phyloP scores from a whole-genome alignment of 768 basidiomycete species.

The Naganishia randhawae region DNA sequence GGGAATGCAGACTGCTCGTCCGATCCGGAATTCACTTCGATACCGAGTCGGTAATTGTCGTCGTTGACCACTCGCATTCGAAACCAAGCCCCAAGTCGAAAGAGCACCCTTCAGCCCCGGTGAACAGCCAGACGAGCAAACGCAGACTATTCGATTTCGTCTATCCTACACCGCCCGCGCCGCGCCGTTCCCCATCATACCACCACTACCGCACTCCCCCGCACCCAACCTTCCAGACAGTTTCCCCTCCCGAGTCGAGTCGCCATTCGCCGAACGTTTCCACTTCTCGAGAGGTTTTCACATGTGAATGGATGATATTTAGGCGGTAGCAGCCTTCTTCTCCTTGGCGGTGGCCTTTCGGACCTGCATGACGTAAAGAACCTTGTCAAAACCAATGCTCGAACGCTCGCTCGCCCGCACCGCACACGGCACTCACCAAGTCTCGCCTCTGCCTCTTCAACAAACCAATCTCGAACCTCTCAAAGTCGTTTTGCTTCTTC shows the following conservation, averaged over 20 bases:
- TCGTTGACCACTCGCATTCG: not conserved
- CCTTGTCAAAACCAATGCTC: not conserved
- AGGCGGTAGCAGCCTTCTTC: slow-evolving; percentile 51
- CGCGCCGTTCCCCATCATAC: not conserved
- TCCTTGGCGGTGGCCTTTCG: slow-evolving; percentile 52
- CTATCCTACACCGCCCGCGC: slow-evolving; percentile 1
- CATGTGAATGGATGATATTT: slow-evolving; percentile 27
- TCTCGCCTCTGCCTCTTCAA: slow-evolving; percentile 85
- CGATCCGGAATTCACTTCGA: not conserved
- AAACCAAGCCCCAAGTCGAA: not conserved
- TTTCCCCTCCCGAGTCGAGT: slow-evolving; percentile 1
- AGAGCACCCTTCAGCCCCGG: slow-evolving; percentile 4
- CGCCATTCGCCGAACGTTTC: not conserved
- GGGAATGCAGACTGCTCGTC: slow-evolving; percentile 9
- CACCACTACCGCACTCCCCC: not conserved
- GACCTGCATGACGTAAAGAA: slow-evolving; percentile 32
- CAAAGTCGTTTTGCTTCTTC: slow-evolving; percentile 80
- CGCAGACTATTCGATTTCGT: slow-evolving; percentile 2
- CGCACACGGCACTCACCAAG: slow-evolving; percentile 34
- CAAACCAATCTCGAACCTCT: slow-evolving; percentile 79
- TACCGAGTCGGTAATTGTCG: not conserved
- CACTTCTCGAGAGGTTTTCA: slow-evolving; percentile 11
- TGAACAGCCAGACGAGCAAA: slow-evolving; percentile 3
- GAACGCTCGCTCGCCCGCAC: not conserved
- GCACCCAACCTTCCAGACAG: too few species aligned